Evolutionary conservation across 805 yeast species (phyloP).

Genomic region (Priceomyces fermenticarens): DNA sequence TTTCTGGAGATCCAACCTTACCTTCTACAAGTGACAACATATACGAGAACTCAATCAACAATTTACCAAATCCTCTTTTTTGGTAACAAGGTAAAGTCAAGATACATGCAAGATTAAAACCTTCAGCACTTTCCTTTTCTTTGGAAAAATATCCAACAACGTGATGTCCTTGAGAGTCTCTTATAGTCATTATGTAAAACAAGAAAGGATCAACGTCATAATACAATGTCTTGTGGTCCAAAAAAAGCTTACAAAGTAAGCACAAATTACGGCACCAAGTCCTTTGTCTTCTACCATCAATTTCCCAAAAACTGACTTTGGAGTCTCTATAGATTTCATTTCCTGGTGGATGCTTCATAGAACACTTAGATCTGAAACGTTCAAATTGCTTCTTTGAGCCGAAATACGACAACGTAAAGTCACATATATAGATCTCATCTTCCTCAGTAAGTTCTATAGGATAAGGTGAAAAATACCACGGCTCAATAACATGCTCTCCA

Average conservation of each 20-base stretch:
- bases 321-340: slow-evolving; percentile 95
- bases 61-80: slow-evolving; percentile 88
- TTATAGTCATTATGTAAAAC: slow-evolving; percentile 91
- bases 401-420: slow-evolving; percentile 83
- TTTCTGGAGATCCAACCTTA: slow-evolving; percentile 95
- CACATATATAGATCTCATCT: slow-evolving; percentile 87
- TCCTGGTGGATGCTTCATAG: slow-evolving; percentile 96
- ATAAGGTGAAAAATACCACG: slow-evolving; percentile 98
- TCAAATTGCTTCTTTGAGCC: slow-evolving; percentile 90
- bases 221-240: slow-evolving; percentile 94
- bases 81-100: slow-evolving; percentile 95
- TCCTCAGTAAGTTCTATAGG: slow-evolving; percentile 93
- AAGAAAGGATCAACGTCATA: slow-evolving; percentile 98
- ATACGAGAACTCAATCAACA: slow-evolving; percentile 90
- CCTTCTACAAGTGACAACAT: slow-evolving; percentile 84
- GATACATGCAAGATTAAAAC: slow-evolving; percentile 95
- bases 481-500: slow-evolving; percentile 91
- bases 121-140: slow-evolving; percentile 94
- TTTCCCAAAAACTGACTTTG: slow-evolving; percentile 90
- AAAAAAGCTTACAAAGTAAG: slow-evolving; percentile 79
- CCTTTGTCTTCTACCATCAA: slow-evolving; percentile 93
- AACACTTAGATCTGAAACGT: slow-evolving; percentile 82
- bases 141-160: slow-evolving; percentile 95
- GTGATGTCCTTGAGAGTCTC: slow-evolving; percentile 91
- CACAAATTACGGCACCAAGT: slow-evolving; percentile 97